A percentile compares a stretch with the other conserved stretches of the same genome.
These are phyloP conservation scores for Colletotrichum musicola DNA, from an alignment of 2,329 filamentous ascomycete species.

Conservation along the genomic window DNA sequence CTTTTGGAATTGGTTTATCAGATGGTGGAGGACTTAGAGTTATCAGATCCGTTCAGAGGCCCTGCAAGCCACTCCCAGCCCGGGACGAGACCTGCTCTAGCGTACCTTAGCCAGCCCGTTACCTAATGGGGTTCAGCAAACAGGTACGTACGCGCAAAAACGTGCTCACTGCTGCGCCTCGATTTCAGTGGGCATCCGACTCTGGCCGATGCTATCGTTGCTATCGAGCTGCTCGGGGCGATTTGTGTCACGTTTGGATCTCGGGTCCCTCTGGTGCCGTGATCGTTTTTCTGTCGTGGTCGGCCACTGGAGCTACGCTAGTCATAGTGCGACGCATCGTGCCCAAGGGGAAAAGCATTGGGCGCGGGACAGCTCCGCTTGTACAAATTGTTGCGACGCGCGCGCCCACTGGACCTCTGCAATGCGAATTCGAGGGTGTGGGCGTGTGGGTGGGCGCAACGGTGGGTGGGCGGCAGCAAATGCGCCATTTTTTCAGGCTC, in stretches of 20 bases:
- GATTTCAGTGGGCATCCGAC: slow-evolving; percentile 17
- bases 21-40: slow-evolving; percentile 41
- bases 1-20: slow-evolving; percentile 29
- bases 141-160: slow-evolving; percentile 3
- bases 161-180: slow-evolving; percentile 17
- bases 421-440: slow-evolving; percentile 26
- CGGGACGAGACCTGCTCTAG: slow-evolving; percentile 4
- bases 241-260: slow-evolving; percentile 4
- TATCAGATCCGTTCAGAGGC: slow-evolving; percentile 40
- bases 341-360: slow-evolving; percentile 1
- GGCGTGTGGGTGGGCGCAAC: slow-evolving; percentile 28
- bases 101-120: slow-evolving; percentile 21
- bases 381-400: background rate
- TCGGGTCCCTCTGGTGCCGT: slow-evolving; percentile 21
- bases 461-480: slow-evolving; percentile 14
- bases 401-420: slow-evolving; percentile 9
- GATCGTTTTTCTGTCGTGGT: slow-evolving; percentile 1
- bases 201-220: background rate
- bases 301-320: slow-evolving; percentile 22
- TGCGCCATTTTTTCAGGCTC: slow-evolving; percentile 38
- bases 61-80: slow-evolving; percentile 34
- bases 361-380: slow-evolving; percentile 11
- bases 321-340: background rate
- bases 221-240: background rate
- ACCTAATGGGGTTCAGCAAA: slow-evolving; percentile 16